These are phyloP conservation scores for Gynandropsis gynandra DNA, from an alignment of 345 rosid species.

Conservation along the genomic window DNA sequence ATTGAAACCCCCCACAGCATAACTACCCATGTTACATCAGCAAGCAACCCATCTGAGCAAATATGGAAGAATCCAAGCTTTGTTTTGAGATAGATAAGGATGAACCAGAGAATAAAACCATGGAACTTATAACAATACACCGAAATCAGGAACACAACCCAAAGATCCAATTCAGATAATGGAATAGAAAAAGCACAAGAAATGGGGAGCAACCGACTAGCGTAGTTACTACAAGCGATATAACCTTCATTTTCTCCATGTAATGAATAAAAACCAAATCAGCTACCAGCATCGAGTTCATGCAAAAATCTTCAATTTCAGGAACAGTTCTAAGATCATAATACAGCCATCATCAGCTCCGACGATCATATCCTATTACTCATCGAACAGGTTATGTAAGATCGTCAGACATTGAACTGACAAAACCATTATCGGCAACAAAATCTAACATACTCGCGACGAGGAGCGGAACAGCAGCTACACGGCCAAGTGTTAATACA, in stretches of 20 bases:
- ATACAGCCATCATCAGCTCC: conserved; percentile 8
- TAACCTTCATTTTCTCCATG: not conserved
- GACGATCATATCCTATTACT: conserved; percentile 12
- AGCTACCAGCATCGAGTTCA: not conserved
- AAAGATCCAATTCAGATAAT: conserved; percentile 7
- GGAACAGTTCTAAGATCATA: not conserved
- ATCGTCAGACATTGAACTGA: conserved; percentile 4
- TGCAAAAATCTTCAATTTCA: not conserved
- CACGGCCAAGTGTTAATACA: conserved; percentile 87
- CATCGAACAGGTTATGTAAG: not conserved
- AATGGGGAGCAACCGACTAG: not conserved
- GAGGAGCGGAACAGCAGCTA: conserved; percentile 85
- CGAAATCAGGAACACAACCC: not conserved
- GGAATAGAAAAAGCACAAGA: not conserved
- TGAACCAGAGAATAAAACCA: no score
- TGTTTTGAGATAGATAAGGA: no score
- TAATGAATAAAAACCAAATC: conserved; percentile 5
- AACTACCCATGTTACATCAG: no score
- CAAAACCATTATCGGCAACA: not conserved
- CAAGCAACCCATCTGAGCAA: no score
- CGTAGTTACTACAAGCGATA: conserved; percentile 7
- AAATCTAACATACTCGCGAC: conserved; percentile 45
- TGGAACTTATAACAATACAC: not conserved
- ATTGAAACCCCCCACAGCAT: no score
- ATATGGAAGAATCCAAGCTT: no score